Conservation (phyloP, 2,329 filamentous ascomycete genomes). For the Knufia petricola region DNA sequence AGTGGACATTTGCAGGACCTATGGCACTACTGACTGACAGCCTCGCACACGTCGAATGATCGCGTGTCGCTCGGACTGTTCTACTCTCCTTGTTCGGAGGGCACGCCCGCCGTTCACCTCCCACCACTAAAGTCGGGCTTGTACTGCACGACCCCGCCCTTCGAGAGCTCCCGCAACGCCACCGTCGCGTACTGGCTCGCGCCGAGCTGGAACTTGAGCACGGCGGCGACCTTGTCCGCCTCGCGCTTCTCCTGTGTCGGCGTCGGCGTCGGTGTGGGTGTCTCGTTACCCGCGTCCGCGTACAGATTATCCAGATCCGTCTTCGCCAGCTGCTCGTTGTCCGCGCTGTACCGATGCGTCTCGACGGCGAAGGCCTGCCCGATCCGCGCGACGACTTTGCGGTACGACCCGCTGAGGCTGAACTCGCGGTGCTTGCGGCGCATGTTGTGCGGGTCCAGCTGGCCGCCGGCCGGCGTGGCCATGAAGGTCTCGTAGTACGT, state of each 20-base stretch:
- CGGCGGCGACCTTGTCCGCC: slow-evolving; percentile 24
- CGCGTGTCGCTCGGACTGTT: too few relatives aligned
- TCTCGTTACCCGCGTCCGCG: slow-evolving; percentile 26
- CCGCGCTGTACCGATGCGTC: slow-evolving; percentile 55
- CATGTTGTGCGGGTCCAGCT: slow-evolving; percentile 77
- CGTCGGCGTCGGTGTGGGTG: too few relatives aligned
- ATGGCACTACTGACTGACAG: too few relatives aligned
- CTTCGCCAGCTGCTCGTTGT: slow-evolving; percentile 73
- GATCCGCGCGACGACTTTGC: slow-evolving; percentile 70
- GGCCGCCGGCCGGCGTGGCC: slow-evolving; percentile 65
- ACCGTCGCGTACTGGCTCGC: slow-evolving; percentile 80
- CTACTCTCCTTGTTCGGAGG: too few relatives aligned
- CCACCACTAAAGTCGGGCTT: slow-evolving; percentile 53
- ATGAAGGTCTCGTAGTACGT: slow-evolving; percentile 80
- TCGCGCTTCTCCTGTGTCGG: neutral
- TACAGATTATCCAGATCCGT: slow-evolving; percentile 70
- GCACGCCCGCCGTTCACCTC: slow-evolving; percentile 24
- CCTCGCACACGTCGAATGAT: too few relatives aligned
- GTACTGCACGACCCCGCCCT: slow-evolving; percentile 52
- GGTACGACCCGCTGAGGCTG: slow-evolving; percentile 78
- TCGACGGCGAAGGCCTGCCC: slow-evolving; percentile 54
- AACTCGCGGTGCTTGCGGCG: slow-evolving; percentile 75
- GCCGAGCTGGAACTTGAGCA: slow-evolving; percentile 63
- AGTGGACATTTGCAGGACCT: too few relatives aligned
- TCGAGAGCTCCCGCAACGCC: slow-evolving; percentile 69